Percentiles rank a stretch among this genome's conserved stretches.
Conservation (phyloP, 257 asterid genomes). For the Capsicum pubescens region DNA sequence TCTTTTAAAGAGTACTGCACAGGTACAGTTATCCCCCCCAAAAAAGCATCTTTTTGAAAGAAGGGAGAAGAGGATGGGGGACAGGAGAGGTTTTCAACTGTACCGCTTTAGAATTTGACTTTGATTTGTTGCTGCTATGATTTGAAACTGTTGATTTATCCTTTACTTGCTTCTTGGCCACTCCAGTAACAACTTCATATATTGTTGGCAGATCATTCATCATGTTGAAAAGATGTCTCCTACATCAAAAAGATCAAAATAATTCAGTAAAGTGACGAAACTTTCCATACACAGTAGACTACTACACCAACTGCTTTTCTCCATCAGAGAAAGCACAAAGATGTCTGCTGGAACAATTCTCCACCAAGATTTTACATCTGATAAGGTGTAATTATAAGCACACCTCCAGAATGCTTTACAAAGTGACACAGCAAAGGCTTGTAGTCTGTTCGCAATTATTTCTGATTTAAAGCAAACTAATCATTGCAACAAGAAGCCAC, state of each 20-base stretch:
- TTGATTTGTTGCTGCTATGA: slow-evolving; percentile 48
- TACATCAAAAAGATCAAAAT: slow-evolving; percentile 40
- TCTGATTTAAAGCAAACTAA: slow-evolving; percentile 13
- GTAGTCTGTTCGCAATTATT: neutral
- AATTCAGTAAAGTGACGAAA: neutral
- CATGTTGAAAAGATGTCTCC: slow-evolving; percentile 81
- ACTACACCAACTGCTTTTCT: neutral
- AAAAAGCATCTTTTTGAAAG: slow-evolving; percentile 12
- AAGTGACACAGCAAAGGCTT: slow-evolving; percentile 5
- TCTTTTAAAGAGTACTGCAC: neutral
- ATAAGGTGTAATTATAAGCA: slow-evolving; percentile 7
- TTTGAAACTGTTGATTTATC: slow-evolving; percentile 47
- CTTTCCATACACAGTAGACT: neutral
- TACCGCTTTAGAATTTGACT: slow-evolving; percentile 49
- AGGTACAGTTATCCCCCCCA: neutral
- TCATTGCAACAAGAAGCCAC: neutral
- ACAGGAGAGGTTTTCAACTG: neutral
- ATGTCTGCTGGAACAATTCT: neutral
- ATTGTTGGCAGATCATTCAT: slow-evolving; percentile 82
- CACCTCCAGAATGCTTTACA: slow-evolving; percentile 6
- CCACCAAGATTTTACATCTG: slow-evolving; percentile 25
- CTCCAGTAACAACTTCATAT: slow-evolving; percentile 81
- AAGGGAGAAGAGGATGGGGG: slow-evolving; percentile 4
- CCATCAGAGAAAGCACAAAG: neutral
- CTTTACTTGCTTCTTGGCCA: slow-evolving; percentile 66